phyloP scores from a whole-genome alignment of 768 basidiomycete genomes.

The Lentinus brumalis region DNA sequence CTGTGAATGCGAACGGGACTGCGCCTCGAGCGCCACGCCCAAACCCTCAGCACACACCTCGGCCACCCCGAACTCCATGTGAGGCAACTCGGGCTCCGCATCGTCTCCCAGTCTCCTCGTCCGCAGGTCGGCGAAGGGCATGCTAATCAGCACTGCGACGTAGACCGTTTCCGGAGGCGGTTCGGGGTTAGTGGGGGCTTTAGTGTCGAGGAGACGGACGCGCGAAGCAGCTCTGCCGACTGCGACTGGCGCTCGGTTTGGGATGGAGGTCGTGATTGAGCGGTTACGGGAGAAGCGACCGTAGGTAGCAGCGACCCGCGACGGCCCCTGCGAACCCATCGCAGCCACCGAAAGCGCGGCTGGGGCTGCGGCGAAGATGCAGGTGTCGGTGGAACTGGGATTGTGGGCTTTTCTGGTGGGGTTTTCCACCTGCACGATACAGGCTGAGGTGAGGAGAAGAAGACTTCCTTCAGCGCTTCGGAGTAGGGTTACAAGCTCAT shows the following conservation, averaged over 20 bases:
- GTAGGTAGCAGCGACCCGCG: neutral
- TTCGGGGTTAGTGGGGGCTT: neutral
- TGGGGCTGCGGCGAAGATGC: neutral
- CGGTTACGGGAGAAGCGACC: neutral
- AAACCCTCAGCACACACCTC: constrained; percentile 18
- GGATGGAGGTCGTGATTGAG: neutral
- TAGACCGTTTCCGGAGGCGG: constrained; percentile 6
- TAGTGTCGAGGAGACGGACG: constrained; percentile 1
- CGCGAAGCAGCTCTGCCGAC: neutral
- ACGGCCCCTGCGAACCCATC: constrained; percentile 2
- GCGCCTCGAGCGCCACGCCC: neutral
- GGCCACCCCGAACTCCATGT: constrained; percentile 27
- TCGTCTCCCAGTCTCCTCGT: constrained; percentile 10
- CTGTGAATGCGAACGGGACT: no score
- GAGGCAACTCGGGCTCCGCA: constrained; percentile 19
- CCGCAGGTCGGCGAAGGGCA: constrained; percentile 23
- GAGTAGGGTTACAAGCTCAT: no score
- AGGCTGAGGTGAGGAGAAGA: constrained; percentile 2
- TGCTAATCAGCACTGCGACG: constrained; percentile 27
- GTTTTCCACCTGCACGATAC: constrained; percentile 9
- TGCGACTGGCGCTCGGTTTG: neutral
- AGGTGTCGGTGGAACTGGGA: neutral
- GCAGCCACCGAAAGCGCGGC: constrained; percentile 4
- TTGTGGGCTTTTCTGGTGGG: neutral
- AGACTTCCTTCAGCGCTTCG: neutral